A percentile compares a stretch with the other conserved stretches of the same genome.
Evolutionary conservation across 495 filamentous ascomycete species (phyloP).

Genomic region (Xylaria venustula): DNA sequence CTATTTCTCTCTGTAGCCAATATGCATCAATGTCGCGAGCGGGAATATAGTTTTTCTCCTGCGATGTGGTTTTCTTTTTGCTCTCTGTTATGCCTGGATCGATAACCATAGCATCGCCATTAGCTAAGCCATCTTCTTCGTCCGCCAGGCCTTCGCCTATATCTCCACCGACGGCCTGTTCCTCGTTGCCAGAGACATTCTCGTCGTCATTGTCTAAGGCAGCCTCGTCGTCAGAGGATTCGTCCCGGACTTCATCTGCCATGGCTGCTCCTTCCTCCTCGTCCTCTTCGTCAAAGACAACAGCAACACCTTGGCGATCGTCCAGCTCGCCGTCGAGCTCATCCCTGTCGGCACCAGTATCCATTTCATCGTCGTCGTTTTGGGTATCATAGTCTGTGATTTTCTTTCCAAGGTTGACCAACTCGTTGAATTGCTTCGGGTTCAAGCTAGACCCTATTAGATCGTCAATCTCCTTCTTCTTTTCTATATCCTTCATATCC

Average conservation of each 20-base stretch:
- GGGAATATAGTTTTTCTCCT: slow-evolving; percentile 64
- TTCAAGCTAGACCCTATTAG: slow-evolving; percentile 77
- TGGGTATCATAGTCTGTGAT: slow-evolving; percentile 98
- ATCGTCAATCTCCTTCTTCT: slow-evolving; percentile 96
- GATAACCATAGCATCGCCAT: slow-evolving; percentile 77
- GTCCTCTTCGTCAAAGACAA: slow-evolving; percentile 91
- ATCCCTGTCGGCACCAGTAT: slow-evolving; percentile 57
- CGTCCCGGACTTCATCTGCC: slow-evolving; percentile 78
- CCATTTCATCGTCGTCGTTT: slow-evolving; percentile 92
- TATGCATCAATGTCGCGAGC: slow-evolving; percentile 93
- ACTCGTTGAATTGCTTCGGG: slow-evolving; percentile 92
- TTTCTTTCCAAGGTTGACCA: slow-evolving; percentile 96
- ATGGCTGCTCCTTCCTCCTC: slow-evolving; percentile 80
- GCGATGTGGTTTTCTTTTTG: slow-evolving; percentile 32
- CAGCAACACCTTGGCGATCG: slow-evolving; percentile 92
- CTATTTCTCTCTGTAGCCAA: slow-evolving; percentile 94
- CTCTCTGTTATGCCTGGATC: slow-evolving; percentile 55
- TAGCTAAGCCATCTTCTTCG: slow-evolving; percentile 48
- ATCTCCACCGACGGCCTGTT: slow-evolving; percentile 53
- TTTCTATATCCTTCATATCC: slow-evolving; percentile 94
- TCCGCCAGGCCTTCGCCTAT: slow-evolving; percentile 51
- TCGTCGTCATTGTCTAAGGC: slow-evolving; percentile 60
- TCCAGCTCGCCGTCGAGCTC: slow-evolving; percentile 70
- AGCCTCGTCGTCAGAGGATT: slow-evolving; percentile 76
- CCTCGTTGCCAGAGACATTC: slow-evolving; percentile 56